These are phyloP conservation scores for Aspergillus proliferans DNA, from an alignment of 2,329 filamentous ascomycete genomes.

Conservation along the genomic window DNA sequence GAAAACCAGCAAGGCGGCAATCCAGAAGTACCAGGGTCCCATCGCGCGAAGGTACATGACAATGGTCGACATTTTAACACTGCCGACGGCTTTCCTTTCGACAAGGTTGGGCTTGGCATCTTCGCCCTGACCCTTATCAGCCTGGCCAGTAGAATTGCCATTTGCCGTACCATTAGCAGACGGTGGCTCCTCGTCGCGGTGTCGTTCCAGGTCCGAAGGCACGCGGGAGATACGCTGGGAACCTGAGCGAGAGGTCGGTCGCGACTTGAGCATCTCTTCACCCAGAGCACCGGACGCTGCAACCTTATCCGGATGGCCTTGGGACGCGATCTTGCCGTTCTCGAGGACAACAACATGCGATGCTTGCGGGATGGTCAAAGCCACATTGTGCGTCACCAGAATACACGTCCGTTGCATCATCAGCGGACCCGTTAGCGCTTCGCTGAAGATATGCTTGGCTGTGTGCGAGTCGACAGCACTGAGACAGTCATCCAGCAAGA, in stretches of 20 bases:
- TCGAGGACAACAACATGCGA: constrained; percentile 78
- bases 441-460: constrained; percentile 94
- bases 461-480: constrained; percentile 97
- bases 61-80: constrained; percentile 83
- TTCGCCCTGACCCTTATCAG: constrained; percentile 35
- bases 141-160: constrained; percentile 30
- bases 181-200: constrained; percentile 48
- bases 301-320: constrained; percentile 72
- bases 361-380: constrained; percentile 75
- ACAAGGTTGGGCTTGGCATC: constrained; percentile 46
- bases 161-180: constrained; percentile 34
- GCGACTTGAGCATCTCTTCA: constrained; percentile 74
- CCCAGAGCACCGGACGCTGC: constrained; percentile 83
- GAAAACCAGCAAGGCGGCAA: constrained; percentile 68
- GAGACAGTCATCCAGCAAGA: constrained; percentile 89
- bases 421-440: constrained; percentile 81
- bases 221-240: constrained; percentile 73
- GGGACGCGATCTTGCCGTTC: constrained; percentile 70
- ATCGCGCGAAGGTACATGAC: constrained; percentile 79
- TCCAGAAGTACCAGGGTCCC: constrained; percentile 97
- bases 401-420: constrained; percentile 90
- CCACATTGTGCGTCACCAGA: constrained; percentile 88
- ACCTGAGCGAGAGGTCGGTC: constrained; percentile 60
- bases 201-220: constrained; percentile 64
- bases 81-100: constrained; percentile 76